Percentiles rank a stretch among this genome's conserved stretches.
phyloP scores from a whole-genome alignment of 441 rosid species.

The Aleurites moluccanus region DNA sequence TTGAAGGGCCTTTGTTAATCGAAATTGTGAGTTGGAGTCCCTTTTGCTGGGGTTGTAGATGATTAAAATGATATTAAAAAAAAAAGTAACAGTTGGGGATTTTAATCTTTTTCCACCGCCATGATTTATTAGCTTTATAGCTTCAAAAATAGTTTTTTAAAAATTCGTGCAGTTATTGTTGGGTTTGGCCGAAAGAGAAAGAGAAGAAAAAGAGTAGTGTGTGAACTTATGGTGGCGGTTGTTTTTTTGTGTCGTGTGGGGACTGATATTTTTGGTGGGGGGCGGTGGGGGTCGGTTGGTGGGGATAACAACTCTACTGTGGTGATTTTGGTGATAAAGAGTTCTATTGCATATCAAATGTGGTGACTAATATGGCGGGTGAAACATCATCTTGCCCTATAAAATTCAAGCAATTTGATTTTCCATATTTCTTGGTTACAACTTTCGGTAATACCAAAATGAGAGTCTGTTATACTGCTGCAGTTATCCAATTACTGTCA shows the following conservation, averaged over 20 bases:
- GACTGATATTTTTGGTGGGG: too few species aligned
- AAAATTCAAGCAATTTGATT: too few species aligned
- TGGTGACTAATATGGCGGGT: background rate
- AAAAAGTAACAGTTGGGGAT: background rate
- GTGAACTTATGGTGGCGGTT: too few species aligned
- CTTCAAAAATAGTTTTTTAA: background rate
- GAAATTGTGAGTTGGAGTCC: background rate
- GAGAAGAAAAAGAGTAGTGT: background rate
- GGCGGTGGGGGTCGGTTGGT: background rate
- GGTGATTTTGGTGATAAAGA: background rate
- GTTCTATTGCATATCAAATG: background rate
- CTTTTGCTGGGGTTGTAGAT: slow-evolving; percentile 28
- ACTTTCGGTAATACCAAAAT: too few species aligned
- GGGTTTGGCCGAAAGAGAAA: background rate
- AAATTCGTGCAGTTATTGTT: background rate
- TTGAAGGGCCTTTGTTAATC: background rate
- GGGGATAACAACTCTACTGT: background rate
- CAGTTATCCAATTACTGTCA: too few species aligned
- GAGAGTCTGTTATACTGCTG: too few species aligned
- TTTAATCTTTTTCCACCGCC: background rate
- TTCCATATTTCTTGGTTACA: too few species aligned
- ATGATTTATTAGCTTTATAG: background rate
- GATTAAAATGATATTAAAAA: slow-evolving; percentile 9
- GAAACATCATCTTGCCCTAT: background rate
- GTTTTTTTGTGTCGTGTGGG: too few species aligned